Conservation (phyloP, 2,329 filamentous ascomycete genomes). For the Colletotrichum eleusines region DNA sequence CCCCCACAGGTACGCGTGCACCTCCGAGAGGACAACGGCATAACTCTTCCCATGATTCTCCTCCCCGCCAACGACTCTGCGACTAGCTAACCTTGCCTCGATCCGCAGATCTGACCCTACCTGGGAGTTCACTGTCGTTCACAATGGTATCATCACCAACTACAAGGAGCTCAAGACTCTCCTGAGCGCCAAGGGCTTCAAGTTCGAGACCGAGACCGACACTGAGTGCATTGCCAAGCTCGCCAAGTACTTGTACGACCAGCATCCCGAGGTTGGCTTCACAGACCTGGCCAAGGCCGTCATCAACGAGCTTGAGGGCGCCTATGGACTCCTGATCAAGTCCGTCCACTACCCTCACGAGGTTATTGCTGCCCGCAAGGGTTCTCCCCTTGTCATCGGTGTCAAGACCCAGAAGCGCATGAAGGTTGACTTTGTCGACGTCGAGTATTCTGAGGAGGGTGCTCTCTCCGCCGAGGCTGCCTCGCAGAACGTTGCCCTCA, state of each 20-base stretch:
- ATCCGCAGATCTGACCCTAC: slow-evolving; percentile 84
- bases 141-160: slow-evolving; percentile 99
- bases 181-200: slow-evolving; percentile 93
- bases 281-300: slow-evolving; percentile 97
- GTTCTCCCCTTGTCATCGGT: slow-evolving; percentile 96
- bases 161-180: slow-evolving; percentile 99
- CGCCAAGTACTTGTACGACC: slow-evolving; percentile 96
- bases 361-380: slow-evolving; percentile 97
- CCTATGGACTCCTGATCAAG: slow-evolving; percentile 97
- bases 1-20: slow-evolving; percentile 83
- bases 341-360: slow-evolving; percentile 99
- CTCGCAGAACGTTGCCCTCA: slow-evolving; percentile 95
- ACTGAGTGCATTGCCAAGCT: slow-evolving; percentile 99
- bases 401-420: slow-evolving; percentile 98
- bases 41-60: slow-evolving; percentile 11
- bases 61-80: slow-evolving; percentile 34
- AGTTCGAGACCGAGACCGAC: slow-evolving; percentile 99
- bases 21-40: slow-evolving; percentile 18
- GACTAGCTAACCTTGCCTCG: slow-evolving; percentile 31
- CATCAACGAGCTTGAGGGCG: slow-evolving; percentile 97
- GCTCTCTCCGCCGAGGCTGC: slow-evolving; percentile 92
- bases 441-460: slow-evolving; percentile 93
- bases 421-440: slow-evolving; percentile 99
- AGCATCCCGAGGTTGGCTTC: slow-evolving; percentile 94
- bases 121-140: slow-evolving; percentile 97